Evolutionary conservation across 768 basidiomycete species (phyloP).

Genomic region (Leccinum fibrillosum): DNA sequence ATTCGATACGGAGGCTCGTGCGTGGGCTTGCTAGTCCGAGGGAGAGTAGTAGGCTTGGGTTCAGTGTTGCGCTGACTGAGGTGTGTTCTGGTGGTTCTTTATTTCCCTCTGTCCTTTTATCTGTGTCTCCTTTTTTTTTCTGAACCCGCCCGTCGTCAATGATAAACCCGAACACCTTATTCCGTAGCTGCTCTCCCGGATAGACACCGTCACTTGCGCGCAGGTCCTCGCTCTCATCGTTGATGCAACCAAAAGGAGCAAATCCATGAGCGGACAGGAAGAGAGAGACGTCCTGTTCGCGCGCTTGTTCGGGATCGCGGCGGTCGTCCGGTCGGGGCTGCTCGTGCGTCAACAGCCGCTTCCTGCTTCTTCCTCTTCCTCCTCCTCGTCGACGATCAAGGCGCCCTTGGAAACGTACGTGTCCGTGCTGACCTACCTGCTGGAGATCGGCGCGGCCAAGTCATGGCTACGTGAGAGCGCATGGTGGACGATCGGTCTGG

Average conservation of each 20-base stretch:
- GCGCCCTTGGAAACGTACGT: conserved; percentile 52
- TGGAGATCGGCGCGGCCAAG: conserved; percentile 76
- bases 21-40: conserved; percentile 88
- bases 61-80: conserved; percentile 94
- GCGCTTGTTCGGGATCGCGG: conserved; percentile 83
- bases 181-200: conserved; percentile 70
- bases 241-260: conserved; percentile 65
- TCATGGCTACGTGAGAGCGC: conserved; percentile 89
- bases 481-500: conserved; percentile 77
- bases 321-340: conserved; percentile 82
- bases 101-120: background rate
- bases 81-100: conserved; percentile 42
- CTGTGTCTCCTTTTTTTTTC: background rate
- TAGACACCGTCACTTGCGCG: conserved; percentile 71
- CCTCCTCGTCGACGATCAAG: conserved; percentile 33
- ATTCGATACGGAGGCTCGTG: conserved; percentile 83
- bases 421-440: conserved; percentile 55
- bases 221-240: conserved; percentile 77
- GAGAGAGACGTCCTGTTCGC: conserved; percentile 92
- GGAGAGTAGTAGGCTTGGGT: conserved; percentile 91
- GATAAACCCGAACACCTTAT: background rate
- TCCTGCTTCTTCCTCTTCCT: conserved; percentile 31
- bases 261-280: conserved; percentile 85
- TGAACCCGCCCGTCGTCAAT: background rate
- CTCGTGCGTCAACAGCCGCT: conserved; percentile 61